These are phyloP conservation scores for Ramalina intermedia DNA, from an alignment of 495 filamentous ascomycete genomes.

Conservation along the genomic window DNA sequence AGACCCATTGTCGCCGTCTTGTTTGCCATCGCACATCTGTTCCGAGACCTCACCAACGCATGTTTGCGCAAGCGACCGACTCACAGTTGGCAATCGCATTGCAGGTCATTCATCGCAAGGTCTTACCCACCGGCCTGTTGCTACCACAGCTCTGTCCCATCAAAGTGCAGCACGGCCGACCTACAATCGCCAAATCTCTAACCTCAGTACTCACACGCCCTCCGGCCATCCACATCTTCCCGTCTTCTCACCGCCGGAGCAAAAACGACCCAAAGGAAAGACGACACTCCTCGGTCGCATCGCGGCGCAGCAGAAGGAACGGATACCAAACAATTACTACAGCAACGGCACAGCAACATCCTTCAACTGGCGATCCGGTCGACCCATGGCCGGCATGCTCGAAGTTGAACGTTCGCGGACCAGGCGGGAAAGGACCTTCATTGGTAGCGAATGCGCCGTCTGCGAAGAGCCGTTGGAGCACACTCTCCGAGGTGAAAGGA, in stretches of 20 bases:
- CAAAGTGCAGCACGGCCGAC: conserved; percentile 7
- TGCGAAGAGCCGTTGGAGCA: conserved; percentile 97
- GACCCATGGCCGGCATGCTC: conserved; percentile 56
- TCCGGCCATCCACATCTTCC: conserved; percentile 14
- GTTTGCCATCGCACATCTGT: not conserved
- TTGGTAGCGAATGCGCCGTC: conserved; percentile 86
- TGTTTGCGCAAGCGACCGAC: conserved; percentile 15
- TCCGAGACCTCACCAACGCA: not conserved
- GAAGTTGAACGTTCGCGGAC: conserved; percentile 67
- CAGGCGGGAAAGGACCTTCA: conserved; percentile 84
- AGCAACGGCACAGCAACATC: conserved; percentile 28
- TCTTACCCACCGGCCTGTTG: conserved; percentile 14
- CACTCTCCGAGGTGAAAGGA: conserved; percentile 84
- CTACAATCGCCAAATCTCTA: conserved; percentile 12
- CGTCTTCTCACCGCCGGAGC: conserved; percentile 10
- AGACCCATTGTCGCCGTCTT: not conserved
- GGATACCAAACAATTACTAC: conserved; percentile 13
- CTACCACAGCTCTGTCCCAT: conserved; percentile 10
- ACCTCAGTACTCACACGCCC: conserved; percentile 13
- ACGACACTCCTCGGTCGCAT: conserved; percentile 13
- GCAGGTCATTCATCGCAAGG: conserved; percentile 32
- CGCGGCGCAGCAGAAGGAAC: conserved; percentile 11
- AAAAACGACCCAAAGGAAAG: conserved; percentile 10
- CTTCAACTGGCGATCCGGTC: conserved; percentile 34
- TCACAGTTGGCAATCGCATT: conserved; percentile 25